phyloP scores from a whole-genome alignment of 768 basidiomycete genomes.

The Mycena latifolia region DNA sequence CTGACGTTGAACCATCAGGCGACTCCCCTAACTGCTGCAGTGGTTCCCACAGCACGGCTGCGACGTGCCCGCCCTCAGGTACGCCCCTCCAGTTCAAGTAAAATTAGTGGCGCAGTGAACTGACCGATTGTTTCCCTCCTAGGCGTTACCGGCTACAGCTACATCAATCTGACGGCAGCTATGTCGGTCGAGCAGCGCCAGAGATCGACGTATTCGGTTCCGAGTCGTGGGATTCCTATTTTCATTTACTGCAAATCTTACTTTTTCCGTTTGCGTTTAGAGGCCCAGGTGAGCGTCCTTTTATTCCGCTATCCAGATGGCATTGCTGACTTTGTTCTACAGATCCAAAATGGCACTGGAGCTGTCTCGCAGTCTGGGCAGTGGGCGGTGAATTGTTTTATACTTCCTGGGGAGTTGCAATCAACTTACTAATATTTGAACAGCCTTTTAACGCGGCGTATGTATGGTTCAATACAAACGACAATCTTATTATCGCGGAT shows the following conservation, averaged over 20 bases:
- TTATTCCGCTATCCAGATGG: too few relatives aligned
- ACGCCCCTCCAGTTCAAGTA: neutral
- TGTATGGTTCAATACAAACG: conserved; percentile 71
- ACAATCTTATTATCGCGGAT: conserved; percentile 70
- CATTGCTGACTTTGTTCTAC: neutral
- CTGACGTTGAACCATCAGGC: conserved; percentile 5
- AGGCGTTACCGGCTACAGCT: conserved; percentile 58
- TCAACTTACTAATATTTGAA: neutral
- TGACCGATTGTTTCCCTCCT: neutral
- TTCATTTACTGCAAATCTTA: too few relatives aligned
- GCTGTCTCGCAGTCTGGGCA: conserved; percentile 89
- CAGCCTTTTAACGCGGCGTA: conserved; percentile 86
- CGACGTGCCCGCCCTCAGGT: conserved; percentile 61
- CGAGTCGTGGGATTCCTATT: too few relatives aligned
- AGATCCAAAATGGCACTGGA: conserved; percentile 36
- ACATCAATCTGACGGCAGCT: conserved; percentile 81
- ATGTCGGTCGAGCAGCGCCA: conserved; percentile 84
- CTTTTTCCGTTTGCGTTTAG: too few relatives aligned
- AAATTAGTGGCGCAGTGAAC: neutral
- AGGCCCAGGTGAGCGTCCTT: neutral
- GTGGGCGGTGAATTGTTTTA: conserved; percentile 58
- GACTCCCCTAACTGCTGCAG: conserved; percentile 43
- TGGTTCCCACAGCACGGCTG: conserved; percentile 45
- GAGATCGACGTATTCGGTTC: conserved; percentile 72
- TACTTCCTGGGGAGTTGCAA: too few relatives aligned